Base-by-base conservation (phyloP, 2,329 filamentous ascomycete genomes). In the Leptographium wingfieldii region DNA sequence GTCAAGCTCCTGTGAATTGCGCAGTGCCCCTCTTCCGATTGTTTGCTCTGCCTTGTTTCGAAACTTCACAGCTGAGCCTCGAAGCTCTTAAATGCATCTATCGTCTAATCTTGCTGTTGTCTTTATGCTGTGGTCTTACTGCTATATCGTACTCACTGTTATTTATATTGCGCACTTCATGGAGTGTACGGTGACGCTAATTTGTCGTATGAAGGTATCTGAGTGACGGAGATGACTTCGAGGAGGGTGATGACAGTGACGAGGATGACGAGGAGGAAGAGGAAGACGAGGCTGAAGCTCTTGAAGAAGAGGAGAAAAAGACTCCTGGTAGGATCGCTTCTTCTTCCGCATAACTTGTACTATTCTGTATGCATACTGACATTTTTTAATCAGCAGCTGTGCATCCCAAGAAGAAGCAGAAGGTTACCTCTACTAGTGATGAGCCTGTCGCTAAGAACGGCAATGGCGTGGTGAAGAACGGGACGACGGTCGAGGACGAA, bases 341-440 rank as follows among this genome's bases (percentile, higher is more conserved):
- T 60, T 25, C 19, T 38, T 52, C 2, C 43, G 22, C 54, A 10
- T 12, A 2, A 2, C 48, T 27, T 29, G 19, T 25, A 6, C 25
- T 35, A 5, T 12, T 38, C 2, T 31, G 25, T 29, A 25, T 35
- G 16, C 6, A 35, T 25, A 11, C 54, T 55, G 71, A 69, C 58
- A 72, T 62, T 1, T 5, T 5, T 7, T 35, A n/a, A 29, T 7
- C 22, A 16, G 22, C 53, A 65, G 61, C 54, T 16, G 72, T 73
- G 58, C 77, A 76, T 56, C 78, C 78, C 46, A 74, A 74, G 60
- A 80, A 80, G 73, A 80, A 79, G 71, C 74, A 73, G 66, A 80
- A 79, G 74, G 78, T 75, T 19, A n/a, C 43, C 19, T n/a, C 43
- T 46, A 5, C 4, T n/a, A 7, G 16, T 9, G 19, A n/a, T 5